A percentile compares a stretch with the other conserved stretches of the same genome.
Conservation (phyloP, 768 basidiomycete species). For the Termitomyces sp. region DNA sequence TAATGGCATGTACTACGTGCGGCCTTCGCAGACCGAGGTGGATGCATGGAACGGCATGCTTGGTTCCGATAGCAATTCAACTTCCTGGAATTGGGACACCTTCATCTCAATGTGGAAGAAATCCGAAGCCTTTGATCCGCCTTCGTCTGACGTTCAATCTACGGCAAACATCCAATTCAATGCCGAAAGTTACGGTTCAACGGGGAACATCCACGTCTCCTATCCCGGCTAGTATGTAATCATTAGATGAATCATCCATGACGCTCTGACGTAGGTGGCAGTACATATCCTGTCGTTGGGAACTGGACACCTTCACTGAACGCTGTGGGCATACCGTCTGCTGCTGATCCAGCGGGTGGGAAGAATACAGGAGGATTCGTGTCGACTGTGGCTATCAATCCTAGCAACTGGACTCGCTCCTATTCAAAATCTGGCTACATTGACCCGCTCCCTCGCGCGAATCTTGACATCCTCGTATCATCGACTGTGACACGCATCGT, state of each 20-base stretch:
- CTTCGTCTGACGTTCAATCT: slow-evolving; percentile 28
- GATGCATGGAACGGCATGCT: slow-evolving; percentile 36
- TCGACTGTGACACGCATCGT: slow-evolving; percentile 53
- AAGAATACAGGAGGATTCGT: slow-evolving; percentile 46
- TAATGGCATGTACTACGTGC: slow-evolving; percentile 64
- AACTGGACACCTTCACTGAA: slow-evolving; percentile 51
- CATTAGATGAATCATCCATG: slow-evolving; percentile 26
- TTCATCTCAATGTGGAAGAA: slow-evolving; percentile 37
- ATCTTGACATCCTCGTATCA: slow-evolving; percentile 57
- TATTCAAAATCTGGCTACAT: slow-evolving; percentile 55
- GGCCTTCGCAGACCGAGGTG: slow-evolving; percentile 42
- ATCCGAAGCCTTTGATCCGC: slow-evolving; percentile 48
- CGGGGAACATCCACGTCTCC: slow-evolving; percentile 32
- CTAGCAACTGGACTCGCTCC: slow-evolving; percentile 53
- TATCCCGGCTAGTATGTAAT: slow-evolving; percentile 18
- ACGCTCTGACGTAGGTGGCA: slow-evolving; percentile 18
- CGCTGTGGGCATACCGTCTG: slow-evolving; percentile 34
- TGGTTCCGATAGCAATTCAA: slow-evolving; percentile 22
- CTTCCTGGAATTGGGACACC: slow-evolving; percentile 37
- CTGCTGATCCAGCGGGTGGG: slow-evolving; percentile 40
- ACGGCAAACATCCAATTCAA: slow-evolving; percentile 36
- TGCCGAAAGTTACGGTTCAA: slow-evolving; percentile 35
- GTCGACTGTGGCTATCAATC: slow-evolving; percentile 56
- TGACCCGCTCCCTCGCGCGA: slow-evolving; percentile 55
- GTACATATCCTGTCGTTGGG: slow-evolving; percentile 43